Percentiles rank a stretch among this genome's conserved stretches.
Conservation (phyloP, 805 yeast genomes). For the Vanderwaltozyma yarrowii region DNA sequence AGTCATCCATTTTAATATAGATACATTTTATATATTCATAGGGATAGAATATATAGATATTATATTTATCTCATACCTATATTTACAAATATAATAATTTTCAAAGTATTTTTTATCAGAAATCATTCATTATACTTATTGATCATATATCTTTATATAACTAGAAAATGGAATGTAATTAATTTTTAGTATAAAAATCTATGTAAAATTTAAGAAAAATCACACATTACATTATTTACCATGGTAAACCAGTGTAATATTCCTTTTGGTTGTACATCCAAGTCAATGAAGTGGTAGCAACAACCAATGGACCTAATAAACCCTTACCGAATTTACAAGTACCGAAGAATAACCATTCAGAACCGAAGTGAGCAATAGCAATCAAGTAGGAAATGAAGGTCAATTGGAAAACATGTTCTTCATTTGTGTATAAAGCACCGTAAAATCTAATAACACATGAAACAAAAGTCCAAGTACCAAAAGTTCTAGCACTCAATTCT, state of each 20-base stretch:
- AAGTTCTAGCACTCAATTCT: constrained; percentile 80
- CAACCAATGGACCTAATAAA: constrained; percentile 78
- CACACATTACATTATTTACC: constrained; percentile 6
- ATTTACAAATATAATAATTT: too few relatives aligned
- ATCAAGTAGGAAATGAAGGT: constrained; percentile 71
- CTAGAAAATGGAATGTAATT: too few relatives aligned
- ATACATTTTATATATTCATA: too few relatives aligned
- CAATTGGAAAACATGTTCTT: constrained; percentile 64
- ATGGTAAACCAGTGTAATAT: constrained; percentile 38
- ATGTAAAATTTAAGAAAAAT: not conserved
- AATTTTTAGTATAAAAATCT: not conserved
- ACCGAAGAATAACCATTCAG: constrained; percentile 71
- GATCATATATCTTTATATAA: too few relatives aligned
- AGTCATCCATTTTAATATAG: too few relatives aligned
- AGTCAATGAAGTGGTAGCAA: constrained; percentile 55
- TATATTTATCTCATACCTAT: too few relatives aligned
- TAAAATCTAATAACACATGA: constrained; percentile 76
- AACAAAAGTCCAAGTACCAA: constrained; percentile 95
- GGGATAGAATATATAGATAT: too few relatives aligned
- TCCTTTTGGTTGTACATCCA: constrained; percentile 78
- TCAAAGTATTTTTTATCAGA: too few relatives aligned
- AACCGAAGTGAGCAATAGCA: constrained; percentile 73
- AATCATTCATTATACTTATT: too few relatives aligned
- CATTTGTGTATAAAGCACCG: constrained; percentile 69
- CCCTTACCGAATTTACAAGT: constrained; percentile 85